phyloP scores from a whole-genome alignment of 352 stramenopile species.

The Globisporangium cederbergense region DNA sequence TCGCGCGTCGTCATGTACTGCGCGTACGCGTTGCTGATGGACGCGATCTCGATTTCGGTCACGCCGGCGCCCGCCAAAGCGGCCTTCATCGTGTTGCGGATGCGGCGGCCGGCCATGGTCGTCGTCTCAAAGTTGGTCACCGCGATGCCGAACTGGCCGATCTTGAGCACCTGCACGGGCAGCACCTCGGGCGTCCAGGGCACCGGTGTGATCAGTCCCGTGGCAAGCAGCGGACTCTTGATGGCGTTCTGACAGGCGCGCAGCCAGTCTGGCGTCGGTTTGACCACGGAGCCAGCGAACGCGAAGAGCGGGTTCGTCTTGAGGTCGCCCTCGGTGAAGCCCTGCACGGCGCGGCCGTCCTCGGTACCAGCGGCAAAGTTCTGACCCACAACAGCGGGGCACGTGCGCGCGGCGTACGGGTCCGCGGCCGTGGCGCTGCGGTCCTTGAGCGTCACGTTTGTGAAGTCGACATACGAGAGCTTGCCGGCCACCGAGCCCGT shows the following conservation, averaged over 20 bases:
- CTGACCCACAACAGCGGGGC: constrained; percentile 35
- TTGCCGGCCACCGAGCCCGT: constrained; percentile 20
- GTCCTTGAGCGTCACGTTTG: constrained; percentile 30
- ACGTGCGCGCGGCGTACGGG: constrained; percentile 33
- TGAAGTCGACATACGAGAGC: constrained; percentile 46
- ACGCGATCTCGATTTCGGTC: constrained; percentile 43
- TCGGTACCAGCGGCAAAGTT: constrained; percentile 46
- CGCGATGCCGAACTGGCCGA: constrained; percentile 49
- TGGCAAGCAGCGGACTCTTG: constrained; percentile 37
- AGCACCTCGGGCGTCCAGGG: constrained; percentile 47
- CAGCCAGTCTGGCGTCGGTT: constrained; percentile 31
- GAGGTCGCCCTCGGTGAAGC: constrained; percentile 32
- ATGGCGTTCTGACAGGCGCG: constrained; percentile 33
- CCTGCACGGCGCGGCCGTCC: constrained; percentile 25
- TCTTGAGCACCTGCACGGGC: constrained; percentile 46
- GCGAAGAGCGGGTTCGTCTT: constrained; percentile 28
- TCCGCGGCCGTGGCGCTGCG: constrained; percentile 4
- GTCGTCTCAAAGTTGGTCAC: constrained; percentile 56
- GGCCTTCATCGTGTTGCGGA: constrained; percentile 28
- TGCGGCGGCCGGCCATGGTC: constrained; percentile 54
- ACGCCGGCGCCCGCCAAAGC: constrained; percentile 24
- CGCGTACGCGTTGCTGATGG: constrained; percentile 59
- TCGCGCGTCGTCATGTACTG: constrained; percentile 61
- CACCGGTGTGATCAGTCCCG: constrained; percentile 28
- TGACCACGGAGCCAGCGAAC: constrained; percentile 20